Base-by-base conservation (phyloP, 345 rosid species). In the Schrenkiella parvula region DNA sequence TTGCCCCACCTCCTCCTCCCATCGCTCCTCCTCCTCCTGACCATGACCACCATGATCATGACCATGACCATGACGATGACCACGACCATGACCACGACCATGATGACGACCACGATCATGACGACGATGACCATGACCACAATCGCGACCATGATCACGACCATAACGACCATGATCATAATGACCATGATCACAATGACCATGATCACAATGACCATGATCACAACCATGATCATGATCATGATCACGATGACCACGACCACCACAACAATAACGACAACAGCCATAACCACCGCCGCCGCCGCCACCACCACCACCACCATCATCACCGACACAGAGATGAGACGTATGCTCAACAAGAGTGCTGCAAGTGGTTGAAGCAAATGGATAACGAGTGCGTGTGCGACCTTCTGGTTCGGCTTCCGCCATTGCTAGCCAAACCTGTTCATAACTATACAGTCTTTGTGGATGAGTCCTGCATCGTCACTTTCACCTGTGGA, bases 321-420 rank as follows among this genome's bases (percentile, higher is more conserved):
- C 44, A 66, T 2, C 50, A 60, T 18, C 83, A 32, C 26, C 7
- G 59, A 32, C 67, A 60, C 46, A 53, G 35, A 50, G 50, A 25
- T 22, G 80, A 64, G 25, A 39, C 85, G 4, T 80, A 54, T 3
- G 74, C 72, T 4, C 87, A 79, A 57, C 70, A 61, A 21, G 81
- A 83, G 10, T 95, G 99, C 60, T 95, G 98, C 80, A 81, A 78
- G 46, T 95, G 96, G 97, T 73, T 95, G 75, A 80, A 74, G 56
- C 77, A 80, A 76, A 62, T 95, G 56, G 95, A 91, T n/a, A 18
- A 52, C 5, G 88, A 87, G 71, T 95, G 99, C 37, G 91, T 87
- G 12, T 95, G 99, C 25, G 89, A 87, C 43, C 37, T 89, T 75
- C 77, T 91, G 68, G 87, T 85, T 74, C 91, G 32, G 73, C 78